Evolutionary conservation across 371 early-diverging fungal species (phyloP), one percentile per base, ranked within the genome.

Genomic region (Batkoa obscura): DNA sequence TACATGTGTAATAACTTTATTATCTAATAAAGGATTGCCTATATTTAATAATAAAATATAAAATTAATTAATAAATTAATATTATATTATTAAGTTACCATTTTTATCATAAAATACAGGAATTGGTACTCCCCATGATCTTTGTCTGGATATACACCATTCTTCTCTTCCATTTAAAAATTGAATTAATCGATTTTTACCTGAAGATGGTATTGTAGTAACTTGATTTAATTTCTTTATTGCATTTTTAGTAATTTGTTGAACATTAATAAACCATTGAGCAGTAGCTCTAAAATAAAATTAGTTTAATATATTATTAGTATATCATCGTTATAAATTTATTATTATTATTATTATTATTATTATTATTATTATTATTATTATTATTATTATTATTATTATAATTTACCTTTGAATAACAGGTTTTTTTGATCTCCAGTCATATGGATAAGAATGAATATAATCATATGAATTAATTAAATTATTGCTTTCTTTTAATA

Each of bases 131-230:
- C 81, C 88, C 89, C 83, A 86, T 46, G 76, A 81, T 68, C 87
- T 71, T 67, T 91, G 91, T 31, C 92, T 79, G n/a, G 90, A 90
- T 39, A 91, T 90, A 60, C 90, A 90, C 91, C 92, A 91, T 66
- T 90, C 88, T 23, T 71, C 72, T 17, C 89, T 73, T 8, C 76
- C 75, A 1, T 69, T 62, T 4, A 85, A 75, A 63, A 81, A 85
- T 36, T 74, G 68, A 58, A 73, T 69, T 6, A 88, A 62, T 3
- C 86, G 75, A 37, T 64, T 58, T 1, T 49, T 72, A 65, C 78
- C 74, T 2, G 73, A 67, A 39, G 78, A 73, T 30, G 86, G 88
- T 30, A 83, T 64, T 60, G 81, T 75, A 5, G 60, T 58, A 1
- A 86, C 76, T 43, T 60, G 41, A 23, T 73, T 60, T 5, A 88